Percentiles rank a stretch among this genome's conserved stretches.
phyloP scores from a whole-genome alignment of 352 stramenopile genomes.

The Globisporangium recalcitrans region DNA sequence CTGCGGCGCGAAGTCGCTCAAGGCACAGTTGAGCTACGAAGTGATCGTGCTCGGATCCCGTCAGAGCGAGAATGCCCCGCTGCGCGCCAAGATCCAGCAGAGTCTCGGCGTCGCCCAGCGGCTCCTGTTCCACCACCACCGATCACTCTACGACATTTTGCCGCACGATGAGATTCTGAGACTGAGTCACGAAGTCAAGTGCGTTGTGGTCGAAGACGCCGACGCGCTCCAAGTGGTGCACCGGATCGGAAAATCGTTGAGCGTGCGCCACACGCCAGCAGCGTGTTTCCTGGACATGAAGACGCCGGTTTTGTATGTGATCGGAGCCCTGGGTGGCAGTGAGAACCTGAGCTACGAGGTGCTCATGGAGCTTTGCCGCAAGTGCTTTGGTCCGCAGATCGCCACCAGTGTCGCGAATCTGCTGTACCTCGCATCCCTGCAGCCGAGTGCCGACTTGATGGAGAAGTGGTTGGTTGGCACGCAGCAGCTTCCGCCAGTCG shows the following conservation, averaged over 20 bases:
- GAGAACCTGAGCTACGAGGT: constrained; percentile 41
- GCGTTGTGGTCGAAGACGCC: constrained; percentile 35
- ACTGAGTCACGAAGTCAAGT: constrained; percentile 28
- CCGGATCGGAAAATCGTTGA: constrained; percentile 35
- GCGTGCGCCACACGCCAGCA: constrained; percentile 23
- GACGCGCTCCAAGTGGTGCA: constrained; percentile 51
- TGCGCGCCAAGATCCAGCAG: constrained; percentile 20
- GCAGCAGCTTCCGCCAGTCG: constrained; percentile 47
- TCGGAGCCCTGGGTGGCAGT: constrained; percentile 17
- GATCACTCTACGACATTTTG: constrained; percentile 32
- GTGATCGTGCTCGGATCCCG: constrained; percentile 40
- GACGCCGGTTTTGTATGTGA: constrained; percentile 31
- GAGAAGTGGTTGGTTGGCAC: constrained; percentile 64
- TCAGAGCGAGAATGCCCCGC: constrained; percentile 20
- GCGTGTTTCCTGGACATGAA: constrained; percentile 45
- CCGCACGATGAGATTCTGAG: constrained; percentile 26
- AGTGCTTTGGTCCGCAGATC: constrained; percentile 41
- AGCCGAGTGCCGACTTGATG: constrained; percentile 22
- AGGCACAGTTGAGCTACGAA: constrained; percentile 40
- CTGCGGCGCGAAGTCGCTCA: constrained; percentile 50
- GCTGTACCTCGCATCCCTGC: constrained; percentile 66
- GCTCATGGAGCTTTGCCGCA: constrained; percentile 51
- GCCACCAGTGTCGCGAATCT: constrained; percentile 60
- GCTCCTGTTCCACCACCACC: constrained; percentile 46
- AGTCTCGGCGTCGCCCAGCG: constrained; percentile 46